Evolutionary conservation across 148 eudicot genomes (phyloP).

Genomic region (Suaeda aralocaspica): DNA sequence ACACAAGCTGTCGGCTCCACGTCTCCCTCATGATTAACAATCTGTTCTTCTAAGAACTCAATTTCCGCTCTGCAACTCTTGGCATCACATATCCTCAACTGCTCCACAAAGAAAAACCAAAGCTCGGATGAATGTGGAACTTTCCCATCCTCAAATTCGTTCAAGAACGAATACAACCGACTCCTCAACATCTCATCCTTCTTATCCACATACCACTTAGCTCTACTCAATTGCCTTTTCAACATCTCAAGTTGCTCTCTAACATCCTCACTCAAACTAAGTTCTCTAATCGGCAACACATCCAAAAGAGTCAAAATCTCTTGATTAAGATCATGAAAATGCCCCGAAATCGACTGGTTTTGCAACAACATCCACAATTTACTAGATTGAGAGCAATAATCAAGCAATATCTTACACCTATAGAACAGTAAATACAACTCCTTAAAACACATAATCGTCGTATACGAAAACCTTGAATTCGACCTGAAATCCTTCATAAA

Average conservation of each 20-base stretch:
- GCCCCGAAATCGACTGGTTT: constrained; percentile 66
- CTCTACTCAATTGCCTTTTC: constrained; percentile 50
- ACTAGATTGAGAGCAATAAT: constrained; percentile 58
- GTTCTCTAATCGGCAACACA: constrained; percentile 59
- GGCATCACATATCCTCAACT: constrained; percentile 45
- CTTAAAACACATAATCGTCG: constrained; percentile 59
- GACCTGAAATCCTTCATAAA: constrained; percentile 36
- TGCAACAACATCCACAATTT: constrained; percentile 79
- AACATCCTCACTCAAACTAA: constrained; percentile 55
- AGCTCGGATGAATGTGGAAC: constrained; percentile 40
- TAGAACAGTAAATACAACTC: constrained; percentile 73
- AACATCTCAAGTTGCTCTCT: constrained; percentile 69
- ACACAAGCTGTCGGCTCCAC: constrained; percentile 60
- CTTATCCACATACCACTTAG: constrained; percentile 49
- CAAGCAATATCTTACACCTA: constrained; percentile 71
- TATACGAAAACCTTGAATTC: constrained; percentile 28
- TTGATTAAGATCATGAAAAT: constrained; percentile 78
- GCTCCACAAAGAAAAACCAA: constrained; percentile 45
- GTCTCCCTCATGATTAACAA: constrained; percentile 67
- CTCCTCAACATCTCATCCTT: constrained; percentile 55
- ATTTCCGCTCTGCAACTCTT: constrained; percentile 56
- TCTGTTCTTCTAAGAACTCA: constrained; percentile 88
- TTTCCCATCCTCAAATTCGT: constrained; percentile 48
- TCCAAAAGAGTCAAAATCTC: constrained; percentile 76
- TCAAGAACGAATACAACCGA: constrained; percentile 43